A percentile compares a stretch with the other conserved stretches of the same genome.
These are phyloP conservation scores for Rubia balearica DNA, from an alignment of 305 asterid species.

Conservation along the genomic window DNA sequence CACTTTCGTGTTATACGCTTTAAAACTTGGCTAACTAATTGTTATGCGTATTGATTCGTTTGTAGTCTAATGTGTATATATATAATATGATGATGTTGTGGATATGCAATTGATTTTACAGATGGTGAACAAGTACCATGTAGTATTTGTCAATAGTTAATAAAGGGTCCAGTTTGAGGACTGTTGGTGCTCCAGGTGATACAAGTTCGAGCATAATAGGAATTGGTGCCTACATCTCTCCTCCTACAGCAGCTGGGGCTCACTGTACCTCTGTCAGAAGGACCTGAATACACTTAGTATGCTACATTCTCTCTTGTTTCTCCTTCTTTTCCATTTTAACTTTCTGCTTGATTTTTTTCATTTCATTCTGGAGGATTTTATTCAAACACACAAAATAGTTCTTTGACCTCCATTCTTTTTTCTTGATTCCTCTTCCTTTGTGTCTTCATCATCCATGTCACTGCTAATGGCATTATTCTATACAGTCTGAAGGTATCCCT, in stretches of 20 bases:
- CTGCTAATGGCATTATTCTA: conserved; percentile 23
- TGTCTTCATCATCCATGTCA: conserved; percentile 1
- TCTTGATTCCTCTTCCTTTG: neutral
- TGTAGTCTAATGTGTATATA: too few species aligned
- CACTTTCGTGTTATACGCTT: too few species aligned
- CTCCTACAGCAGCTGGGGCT: conserved; percentile 97
- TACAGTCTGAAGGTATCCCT: conserved; percentile 80
- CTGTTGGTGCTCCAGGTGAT: conserved; percentile 99
- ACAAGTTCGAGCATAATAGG: conserved; percentile 96
- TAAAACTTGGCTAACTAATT: too few species aligned
- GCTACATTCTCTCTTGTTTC: conserved; percentile 11
- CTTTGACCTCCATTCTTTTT: neutral
- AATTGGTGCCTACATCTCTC: conserved; percentile 96
- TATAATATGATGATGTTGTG: neutral
- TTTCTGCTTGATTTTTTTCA: neutral
- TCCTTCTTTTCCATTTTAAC: neutral
- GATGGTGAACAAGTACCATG: conserved; percentile 87
- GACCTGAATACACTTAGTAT: conserved; percentile 94
- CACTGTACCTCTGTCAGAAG: conserved; percentile 90
- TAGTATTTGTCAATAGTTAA: conserved; percentile 75
- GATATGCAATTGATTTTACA: conserved; percentile 16
- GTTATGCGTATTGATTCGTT: too few species aligned
- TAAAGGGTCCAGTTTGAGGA: conserved; percentile 86
- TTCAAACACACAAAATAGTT: neutral
- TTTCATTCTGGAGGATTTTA: neutral